Evolutionary conservation across 2,329 filamentous ascomycete species (phyloP).

Genomic region (Xylariomycetidae sp.): DNA sequence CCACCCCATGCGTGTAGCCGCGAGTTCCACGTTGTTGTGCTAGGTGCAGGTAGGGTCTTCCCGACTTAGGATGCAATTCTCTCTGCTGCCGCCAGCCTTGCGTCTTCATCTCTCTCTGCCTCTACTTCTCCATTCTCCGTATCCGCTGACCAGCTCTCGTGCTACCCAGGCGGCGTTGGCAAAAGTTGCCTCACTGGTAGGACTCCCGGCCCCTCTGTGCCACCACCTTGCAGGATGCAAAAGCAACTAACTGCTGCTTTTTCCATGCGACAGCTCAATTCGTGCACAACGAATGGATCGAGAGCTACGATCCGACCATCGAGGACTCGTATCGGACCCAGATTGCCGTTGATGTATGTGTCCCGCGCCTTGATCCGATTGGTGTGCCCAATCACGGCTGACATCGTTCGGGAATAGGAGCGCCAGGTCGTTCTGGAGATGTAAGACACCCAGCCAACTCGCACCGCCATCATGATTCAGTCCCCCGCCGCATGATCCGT

Average conservation of each 20-base stretch:
- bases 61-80: slow-evolving; percentile 1
- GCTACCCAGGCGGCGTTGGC: slow-evolving; percentile 67
- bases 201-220: slow-evolving; percentile 7
- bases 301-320: slow-evolving; percentile 76
- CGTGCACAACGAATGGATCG: slow-evolving; percentile 91
- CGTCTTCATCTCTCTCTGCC: not conserved
- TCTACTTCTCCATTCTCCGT: slow-evolving; percentile 1
- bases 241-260: no score
- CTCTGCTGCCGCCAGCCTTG: no score
- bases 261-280: slow-evolving; percentile 64
- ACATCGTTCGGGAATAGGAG: slow-evolving; percentile 47
- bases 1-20: slow-evolving; percentile 42
- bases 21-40: slow-evolving; percentile 77
- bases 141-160: not conserved
- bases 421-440: slow-evolving; percentile 88
- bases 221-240: no score
- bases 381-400: slow-evolving; percentile 22
- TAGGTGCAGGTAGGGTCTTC: slow-evolving; percentile 64
- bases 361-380: slow-evolving; percentile 10
- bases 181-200: slow-evolving; percentile 88
- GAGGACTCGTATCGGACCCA: slow-evolving; percentile 73
- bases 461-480: slow-evolving; percentile 7
- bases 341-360: slow-evolving; percentile 75
- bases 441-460: slow-evolving; percentile 52
- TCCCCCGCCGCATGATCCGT: slow-evolving; percentile 19